Evolutionary conservation across 257 asterid genomes (phyloP).

Genomic region (Nicotiana knightiana): DNA sequence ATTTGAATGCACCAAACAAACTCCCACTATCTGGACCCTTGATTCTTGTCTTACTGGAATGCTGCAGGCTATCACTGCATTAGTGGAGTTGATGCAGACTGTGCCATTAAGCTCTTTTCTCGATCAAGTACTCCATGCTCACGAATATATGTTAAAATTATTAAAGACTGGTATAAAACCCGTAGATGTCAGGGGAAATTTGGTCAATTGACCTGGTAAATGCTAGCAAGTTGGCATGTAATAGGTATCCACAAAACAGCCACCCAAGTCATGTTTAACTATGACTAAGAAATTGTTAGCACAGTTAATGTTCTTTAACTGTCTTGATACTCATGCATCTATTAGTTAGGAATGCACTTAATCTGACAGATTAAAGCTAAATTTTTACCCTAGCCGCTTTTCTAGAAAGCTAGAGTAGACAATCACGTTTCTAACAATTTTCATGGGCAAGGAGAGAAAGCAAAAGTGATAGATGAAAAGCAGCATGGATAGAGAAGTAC

Average conservation of each 20-base stretch:
- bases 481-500: not conserved
- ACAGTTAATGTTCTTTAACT: not conserved
- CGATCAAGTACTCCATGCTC: not conserved
- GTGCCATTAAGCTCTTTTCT: not conserved
- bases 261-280: not conserved
- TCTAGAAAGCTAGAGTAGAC: not conserved
- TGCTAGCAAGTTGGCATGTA: not conserved
- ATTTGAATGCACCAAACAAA: not conserved
- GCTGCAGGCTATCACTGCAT: conserved; percentile 5
- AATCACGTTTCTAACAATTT: not conserved
- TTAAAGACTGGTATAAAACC: not conserved
- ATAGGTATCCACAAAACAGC: not conserved
- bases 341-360: not conserved
- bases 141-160: not conserved
- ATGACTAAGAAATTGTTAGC: not conserved
- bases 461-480: not conserved
- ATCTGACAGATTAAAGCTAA: not conserved
- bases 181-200: not conserved
- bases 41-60: not conserved
- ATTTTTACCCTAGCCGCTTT: not conserved
- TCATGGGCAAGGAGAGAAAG: not conserved
- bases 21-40: not conserved
- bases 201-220: not conserved
- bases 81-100: not conserved
- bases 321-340: not conserved